Conservation (phyloP, 2,329 filamentous ascomycete species). For the Geoglossum cookeanum region DNA sequence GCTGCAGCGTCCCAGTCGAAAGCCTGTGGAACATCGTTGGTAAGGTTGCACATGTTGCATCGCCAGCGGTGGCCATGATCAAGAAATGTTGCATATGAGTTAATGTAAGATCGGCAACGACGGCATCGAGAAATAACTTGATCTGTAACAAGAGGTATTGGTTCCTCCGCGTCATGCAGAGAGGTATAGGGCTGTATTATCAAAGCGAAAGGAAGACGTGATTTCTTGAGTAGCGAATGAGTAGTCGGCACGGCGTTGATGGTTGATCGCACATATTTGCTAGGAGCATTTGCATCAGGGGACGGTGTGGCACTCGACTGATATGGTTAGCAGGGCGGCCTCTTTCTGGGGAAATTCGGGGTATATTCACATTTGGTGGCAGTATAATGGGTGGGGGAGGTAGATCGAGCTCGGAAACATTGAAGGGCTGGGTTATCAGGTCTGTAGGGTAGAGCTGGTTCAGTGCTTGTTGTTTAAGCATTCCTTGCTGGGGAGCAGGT, state of each 20-base stretch:
- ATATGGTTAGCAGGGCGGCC: conserved; percentile 21
- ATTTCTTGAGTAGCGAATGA: conserved; percentile 86
- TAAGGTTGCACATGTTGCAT: conserved; percentile 98
- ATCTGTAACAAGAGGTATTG: conserved; percentile 80
- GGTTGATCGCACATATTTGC: conserved; percentile 89
- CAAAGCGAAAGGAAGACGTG: conserved; percentile 82
- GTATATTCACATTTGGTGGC: conserved; percentile 62
- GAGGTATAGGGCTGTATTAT: conserved; percentile 91
- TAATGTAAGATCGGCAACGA: conserved; percentile 92
- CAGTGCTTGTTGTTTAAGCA: conserved; percentile 33
- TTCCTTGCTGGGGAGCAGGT: conserved; percentile 27
- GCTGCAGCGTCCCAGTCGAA: conserved; percentile 94
- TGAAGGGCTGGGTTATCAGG: conserved; percentile 80
- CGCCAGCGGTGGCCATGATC: conserved; percentile 96
- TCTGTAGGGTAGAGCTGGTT: conserved; percentile 90
- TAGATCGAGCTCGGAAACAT: conserved; percentile 77
- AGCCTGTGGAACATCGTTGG: conserved; percentile 95
- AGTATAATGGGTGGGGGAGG: conserved; percentile 81
- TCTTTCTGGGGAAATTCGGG: not conserved
- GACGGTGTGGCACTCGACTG: conserved; percentile 84
- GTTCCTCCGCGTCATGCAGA: conserved; percentile 82
- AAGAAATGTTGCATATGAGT: conserved; percentile 88
- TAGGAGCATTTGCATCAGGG: conserved; percentile 72
- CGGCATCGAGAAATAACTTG: conserved; percentile 94
- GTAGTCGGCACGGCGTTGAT: conserved; percentile 87